Percentiles rank a stretch among this genome's conserved stretches.
Conservation (phyloP, 2,329 filamentous ascomycete species). For the Colletotrichum tropicale region DNA sequence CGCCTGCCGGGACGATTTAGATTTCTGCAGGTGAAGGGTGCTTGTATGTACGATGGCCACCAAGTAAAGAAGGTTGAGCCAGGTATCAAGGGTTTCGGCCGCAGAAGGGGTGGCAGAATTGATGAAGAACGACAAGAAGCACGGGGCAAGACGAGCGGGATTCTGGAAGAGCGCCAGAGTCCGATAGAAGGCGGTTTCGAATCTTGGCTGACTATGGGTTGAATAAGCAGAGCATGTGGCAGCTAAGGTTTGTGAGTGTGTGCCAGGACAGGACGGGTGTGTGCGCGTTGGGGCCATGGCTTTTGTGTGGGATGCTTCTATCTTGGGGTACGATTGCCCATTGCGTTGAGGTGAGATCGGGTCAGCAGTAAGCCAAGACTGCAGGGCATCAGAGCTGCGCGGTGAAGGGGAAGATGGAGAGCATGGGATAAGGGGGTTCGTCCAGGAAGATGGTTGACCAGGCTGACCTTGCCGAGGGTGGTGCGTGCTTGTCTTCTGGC, state of each 20-base stretch:
- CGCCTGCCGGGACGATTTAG: background rate
- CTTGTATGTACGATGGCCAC: background rate
- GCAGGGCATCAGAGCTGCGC: background rate
- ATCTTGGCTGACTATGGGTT: slow-evolving; percentile 15
- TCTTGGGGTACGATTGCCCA: background rate
- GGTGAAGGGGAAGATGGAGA: background rate
- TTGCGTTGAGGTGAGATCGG: background rate
- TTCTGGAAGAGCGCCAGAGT: slow-evolving; percentile 5
- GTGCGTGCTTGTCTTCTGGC: background rate
- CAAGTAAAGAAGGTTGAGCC: background rate
- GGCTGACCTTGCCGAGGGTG: background rate
- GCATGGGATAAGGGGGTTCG: background rate
- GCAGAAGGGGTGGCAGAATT: background rate
- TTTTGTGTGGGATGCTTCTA: background rate
- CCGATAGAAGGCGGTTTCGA: slow-evolving; percentile 16
- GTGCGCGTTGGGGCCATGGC: background rate
- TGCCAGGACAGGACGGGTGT: background rate
- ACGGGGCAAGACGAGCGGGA: background rate
- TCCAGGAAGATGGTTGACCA: background rate
- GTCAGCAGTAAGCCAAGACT: background rate
- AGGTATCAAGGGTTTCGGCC: background rate
- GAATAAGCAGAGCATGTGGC: slow-evolving; percentile 19
- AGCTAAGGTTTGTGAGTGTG: background rate
- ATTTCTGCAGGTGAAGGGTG: background rate
- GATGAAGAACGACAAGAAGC: background rate